These are phyloP conservation scores for Lipomyces lipofer DNA, from an alignment of 805 yeast genomes.

Conservation along the genomic window DNA sequence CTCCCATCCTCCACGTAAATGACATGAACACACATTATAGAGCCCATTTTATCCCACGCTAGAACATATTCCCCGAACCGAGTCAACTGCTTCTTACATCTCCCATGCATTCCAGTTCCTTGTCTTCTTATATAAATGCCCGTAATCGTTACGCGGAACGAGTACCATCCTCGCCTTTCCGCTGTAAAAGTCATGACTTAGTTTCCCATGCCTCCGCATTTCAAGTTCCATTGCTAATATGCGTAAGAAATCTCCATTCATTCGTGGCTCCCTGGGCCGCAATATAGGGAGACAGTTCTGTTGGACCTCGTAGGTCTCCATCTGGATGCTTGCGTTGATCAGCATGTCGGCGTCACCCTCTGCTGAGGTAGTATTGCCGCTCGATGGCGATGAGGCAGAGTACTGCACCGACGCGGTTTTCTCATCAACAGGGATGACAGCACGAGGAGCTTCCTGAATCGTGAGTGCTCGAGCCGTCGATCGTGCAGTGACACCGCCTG, in stretches of 20 bases:
- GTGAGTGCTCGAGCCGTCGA: conserved; percentile 28
- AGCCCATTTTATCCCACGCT: neutral
- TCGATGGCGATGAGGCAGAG: neutral
- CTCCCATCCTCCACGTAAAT: conserved; percentile 6
- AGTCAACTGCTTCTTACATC: neutral
- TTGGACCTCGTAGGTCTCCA: conserved; percentile 38
- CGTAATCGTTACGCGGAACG: conserved; percentile 35
- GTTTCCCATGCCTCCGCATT: conserved; percentile 40
- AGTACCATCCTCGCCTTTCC: conserved; percentile 40
- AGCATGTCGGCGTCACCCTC: conserved; percentile 17
- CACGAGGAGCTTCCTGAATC: too few relatives aligned
- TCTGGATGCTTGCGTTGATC: conserved; percentile 23
- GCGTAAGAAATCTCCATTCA: conserved; percentile 41
- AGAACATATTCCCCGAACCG: neutral
- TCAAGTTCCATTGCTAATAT: conserved; percentile 40
- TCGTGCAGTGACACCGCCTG: conserved; percentile 28
- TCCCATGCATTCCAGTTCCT: neutral
- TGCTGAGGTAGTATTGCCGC: conserved; percentile 7
- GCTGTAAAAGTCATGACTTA: conserved; percentile 36
- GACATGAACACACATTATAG: neutral
- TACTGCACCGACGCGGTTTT: neutral
- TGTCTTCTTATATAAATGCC: conserved; percentile 15
- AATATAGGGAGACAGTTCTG: conserved; percentile 36
- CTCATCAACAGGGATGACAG: conserved; percentile 10
- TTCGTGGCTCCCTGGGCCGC: conserved; percentile 39